A percentile compares a stretch with the other conserved stretches of the same genome.
Evolutionary conservation across 495 filamentous ascomycete species (phyloP).

Genomic region (Aspergillus campestris): DNA sequence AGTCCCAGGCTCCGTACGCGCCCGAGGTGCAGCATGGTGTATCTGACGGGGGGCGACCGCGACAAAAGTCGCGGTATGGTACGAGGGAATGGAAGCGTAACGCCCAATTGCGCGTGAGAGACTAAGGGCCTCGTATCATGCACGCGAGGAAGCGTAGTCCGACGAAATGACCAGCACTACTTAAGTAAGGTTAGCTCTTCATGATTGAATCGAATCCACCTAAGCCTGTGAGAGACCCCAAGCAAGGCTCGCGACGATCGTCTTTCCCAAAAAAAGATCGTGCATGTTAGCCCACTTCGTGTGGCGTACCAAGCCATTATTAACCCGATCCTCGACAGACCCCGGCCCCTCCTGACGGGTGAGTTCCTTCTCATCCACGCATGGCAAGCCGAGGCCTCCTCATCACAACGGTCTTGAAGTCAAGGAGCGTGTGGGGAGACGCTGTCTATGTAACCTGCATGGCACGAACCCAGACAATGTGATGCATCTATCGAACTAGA

Average conservation of each 20-base stretch:
- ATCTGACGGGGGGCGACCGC: conserved; percentile 2
- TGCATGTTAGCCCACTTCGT: conserved; percentile 8
- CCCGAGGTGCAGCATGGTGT: conserved; percentile 5
- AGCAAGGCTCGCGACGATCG: conserved; percentile 8
- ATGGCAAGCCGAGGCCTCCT: neutral
- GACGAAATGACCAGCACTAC: conserved; percentile 10
- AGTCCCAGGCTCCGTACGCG: conserved; percentile 14
- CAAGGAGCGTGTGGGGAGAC: conserved; percentile 5
- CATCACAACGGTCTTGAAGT: conserved; percentile 7
- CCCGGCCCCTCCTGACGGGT: conserved; percentile 1
- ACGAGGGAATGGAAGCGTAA: conserved; percentile 10
- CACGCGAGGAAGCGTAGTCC: conserved; percentile 16
- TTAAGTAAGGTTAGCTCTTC: conserved; percentile 21
- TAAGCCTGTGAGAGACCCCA: conserved; percentile 5
- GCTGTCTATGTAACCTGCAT: conserved; percentile 18
- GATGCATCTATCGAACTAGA: conserved; percentile 21
- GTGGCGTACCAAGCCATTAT: conserved; percentile 3
- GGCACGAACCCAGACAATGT: conserved; percentile 20
- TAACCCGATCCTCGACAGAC: too few species aligned
- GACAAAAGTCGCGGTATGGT: conserved; percentile 1
- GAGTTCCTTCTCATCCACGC: neutral
- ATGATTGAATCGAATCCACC: conserved; percentile 3
- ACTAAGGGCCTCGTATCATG: conserved; percentile 10
- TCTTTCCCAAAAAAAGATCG: conserved; percentile 5
- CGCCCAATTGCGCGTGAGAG: conserved; percentile 10